phyloP scores from a whole-genome alignment of 352 stramenopile genomes.

The Phytophthora sansomeana region DNA sequence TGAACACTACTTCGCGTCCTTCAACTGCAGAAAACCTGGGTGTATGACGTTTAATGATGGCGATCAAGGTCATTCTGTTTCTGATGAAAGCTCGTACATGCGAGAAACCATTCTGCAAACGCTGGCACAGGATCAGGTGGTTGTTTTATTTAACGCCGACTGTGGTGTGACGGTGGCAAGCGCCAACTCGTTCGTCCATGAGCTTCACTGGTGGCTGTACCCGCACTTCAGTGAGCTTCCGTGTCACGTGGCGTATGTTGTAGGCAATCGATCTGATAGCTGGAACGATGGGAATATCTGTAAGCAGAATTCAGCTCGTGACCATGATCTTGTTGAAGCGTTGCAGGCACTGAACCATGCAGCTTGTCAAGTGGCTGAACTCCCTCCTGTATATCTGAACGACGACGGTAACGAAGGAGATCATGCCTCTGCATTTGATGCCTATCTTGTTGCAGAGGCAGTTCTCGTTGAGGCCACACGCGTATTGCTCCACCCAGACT shows the following conservation, averaged over 20 bases:
- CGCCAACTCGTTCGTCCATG: conserved; percentile 39
- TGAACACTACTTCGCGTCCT: conserved; percentile 34
- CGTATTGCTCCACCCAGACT: conserved; percentile 54
- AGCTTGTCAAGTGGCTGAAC: conserved; percentile 27
- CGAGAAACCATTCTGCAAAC: conserved; percentile 21
- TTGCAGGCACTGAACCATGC: conserved; percentile 27
- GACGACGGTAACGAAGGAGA: conserved; percentile 11
- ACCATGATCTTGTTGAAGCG: conserved; percentile 37
- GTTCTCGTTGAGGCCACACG: conserved; percentile 58
- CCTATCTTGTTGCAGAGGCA: conserved; percentile 67
- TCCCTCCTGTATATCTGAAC: conserved; percentile 17
- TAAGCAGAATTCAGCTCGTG: conserved; percentile 13
- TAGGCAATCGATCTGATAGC: not conserved
- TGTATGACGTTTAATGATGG: conserved; percentile 1
- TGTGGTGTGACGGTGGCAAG: conserved; percentile 40
- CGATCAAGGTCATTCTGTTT: not conserved
- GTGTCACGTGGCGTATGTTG: conserved; percentile 37
- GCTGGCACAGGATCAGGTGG: conserved; percentile 23
- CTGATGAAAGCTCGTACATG: not conserved
- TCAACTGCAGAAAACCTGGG: conserved; percentile 24
- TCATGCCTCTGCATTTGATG: conserved; percentile 51
- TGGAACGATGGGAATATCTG: not conserved
- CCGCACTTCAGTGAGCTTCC: conserved; percentile 31
- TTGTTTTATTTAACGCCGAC: conserved; percentile 42
- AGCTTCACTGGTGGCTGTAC: conserved; percentile 41